Percentiles rank a stretch among this genome's conserved stretches.
Evolutionary conservation across 306 rosid genomes (phyloP).

Genomic region (Acacia melanoxylon): DNA sequence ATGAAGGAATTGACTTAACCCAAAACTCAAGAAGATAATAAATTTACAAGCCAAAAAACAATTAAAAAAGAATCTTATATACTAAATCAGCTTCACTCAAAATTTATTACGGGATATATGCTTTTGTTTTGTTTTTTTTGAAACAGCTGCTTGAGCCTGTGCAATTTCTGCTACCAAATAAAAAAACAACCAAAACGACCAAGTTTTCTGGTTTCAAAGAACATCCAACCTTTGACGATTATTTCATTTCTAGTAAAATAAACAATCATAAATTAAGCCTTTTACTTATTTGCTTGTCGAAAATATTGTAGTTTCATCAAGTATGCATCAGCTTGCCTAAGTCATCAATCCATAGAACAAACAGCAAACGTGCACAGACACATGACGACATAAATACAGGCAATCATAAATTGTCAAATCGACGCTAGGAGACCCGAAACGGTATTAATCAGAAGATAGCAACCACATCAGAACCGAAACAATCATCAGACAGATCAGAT

Average conservation of each 20-base stretch:
- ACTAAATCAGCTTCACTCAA: background rate
- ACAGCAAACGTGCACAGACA: slow-evolving; percentile 3
- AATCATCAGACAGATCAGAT: background rate
- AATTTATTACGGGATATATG: background rate
- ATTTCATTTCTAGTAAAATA: background rate
- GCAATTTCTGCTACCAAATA: background rate
- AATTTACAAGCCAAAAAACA: background rate
- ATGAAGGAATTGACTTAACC: background rate
- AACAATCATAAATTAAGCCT: background rate
- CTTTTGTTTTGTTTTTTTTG: too few relatives aligned
- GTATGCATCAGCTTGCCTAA: slow-evolving; percentile 3
- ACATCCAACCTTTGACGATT: background rate
- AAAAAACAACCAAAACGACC: background rate
- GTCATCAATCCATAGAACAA: slow-evolving; percentile 13
- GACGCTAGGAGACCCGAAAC: slow-evolving; percentile 19
- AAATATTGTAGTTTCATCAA: background rate
- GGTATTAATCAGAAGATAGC: background rate
- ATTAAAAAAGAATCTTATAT: background rate
- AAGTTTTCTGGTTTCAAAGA: background rate
- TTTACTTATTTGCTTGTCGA: background rate
- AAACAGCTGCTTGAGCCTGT: background rate
- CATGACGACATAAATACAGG: background rate
- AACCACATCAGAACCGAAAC: background rate
- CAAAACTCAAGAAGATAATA: background rate
- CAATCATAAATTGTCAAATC: background rate